A percentile compares a stretch with the other conserved stretches of the same genome.
phyloP scores from a whole-genome alignment of 345 rosid genomes.

The Ailanthus altissimus region DNA sequence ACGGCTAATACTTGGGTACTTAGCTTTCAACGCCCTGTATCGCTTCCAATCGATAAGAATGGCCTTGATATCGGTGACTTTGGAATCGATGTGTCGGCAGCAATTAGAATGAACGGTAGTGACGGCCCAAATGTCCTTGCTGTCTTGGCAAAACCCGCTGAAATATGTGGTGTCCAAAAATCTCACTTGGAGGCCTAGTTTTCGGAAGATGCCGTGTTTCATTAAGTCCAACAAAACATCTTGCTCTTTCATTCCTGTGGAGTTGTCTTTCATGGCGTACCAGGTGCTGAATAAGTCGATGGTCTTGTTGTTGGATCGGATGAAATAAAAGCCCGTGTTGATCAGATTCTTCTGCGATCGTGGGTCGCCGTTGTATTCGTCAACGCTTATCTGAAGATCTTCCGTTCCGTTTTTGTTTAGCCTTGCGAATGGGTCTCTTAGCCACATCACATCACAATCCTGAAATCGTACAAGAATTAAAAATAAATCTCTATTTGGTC shows the following conservation, averaged over 20 bases:
- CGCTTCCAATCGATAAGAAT: constrained; percentile 69
- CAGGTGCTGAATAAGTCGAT: constrained; percentile 57
- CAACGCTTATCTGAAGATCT: constrained; percentile 76
- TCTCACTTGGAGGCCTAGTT: constrained; percentile 45
- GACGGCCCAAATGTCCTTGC: constrained; percentile 48
- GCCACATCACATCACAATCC: constrained; percentile 85
- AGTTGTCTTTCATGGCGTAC: constrained; percentile 58
- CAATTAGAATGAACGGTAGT: constrained; percentile 84
- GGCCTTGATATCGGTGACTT: constrained; percentile 52
- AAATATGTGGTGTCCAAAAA: constrained; percentile 57
- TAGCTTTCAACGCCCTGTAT: constrained; percentile 24
- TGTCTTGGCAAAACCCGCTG: constrained; percentile 80
- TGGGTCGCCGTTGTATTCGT: constrained; percentile 34
- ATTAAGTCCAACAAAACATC: constrained; percentile 58
- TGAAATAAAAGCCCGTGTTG: constrained; percentile 74
- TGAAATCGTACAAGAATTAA: constrained; percentile 7
- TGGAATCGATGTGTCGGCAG: constrained; percentile 69
- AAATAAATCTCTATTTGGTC: not conserved
- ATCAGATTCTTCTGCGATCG: constrained; percentile 39
- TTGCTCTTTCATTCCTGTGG: constrained; percentile 66
- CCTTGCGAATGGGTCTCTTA: constrained; percentile 55
- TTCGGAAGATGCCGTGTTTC: constrained; percentile 31
- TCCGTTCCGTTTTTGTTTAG: constrained; percentile 37
- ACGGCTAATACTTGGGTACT: not conserved
- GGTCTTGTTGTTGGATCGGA: constrained; percentile 68